A percentile compares a stretch with the other conserved stretches of the same genome.
Evolutionary conservation across 305 asterid species (phyloP).

Genomic region (Fraxinus greggii): DNA sequence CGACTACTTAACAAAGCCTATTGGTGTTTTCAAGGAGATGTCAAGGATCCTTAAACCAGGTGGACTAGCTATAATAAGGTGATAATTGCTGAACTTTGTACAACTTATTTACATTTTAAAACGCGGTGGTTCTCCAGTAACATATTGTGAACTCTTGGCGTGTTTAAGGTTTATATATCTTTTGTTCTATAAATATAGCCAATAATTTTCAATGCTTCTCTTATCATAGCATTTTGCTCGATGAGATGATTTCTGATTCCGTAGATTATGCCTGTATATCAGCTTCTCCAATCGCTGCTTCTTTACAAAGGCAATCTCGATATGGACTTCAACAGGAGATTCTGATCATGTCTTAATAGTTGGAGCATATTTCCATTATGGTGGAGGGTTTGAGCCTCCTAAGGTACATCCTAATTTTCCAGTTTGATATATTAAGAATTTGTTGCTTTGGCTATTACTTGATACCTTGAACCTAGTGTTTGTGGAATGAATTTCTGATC

Average conservation of each 20-base stretch:
- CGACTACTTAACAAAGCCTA: conserved; percentile 80
- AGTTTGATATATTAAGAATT: neutral
- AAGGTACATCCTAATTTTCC: conserved; percentile 45
- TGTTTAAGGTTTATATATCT: neutral
- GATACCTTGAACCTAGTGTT: neutral
- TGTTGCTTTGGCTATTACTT: neutral
- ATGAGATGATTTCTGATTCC: conserved; percentile 7
- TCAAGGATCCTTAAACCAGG: conserved; percentile 79
- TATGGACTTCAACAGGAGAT: conserved; percentile 97
- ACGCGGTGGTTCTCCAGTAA: neutral
- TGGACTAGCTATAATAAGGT: conserved; percentile 86
- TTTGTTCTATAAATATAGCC: conserved; percentile 3
- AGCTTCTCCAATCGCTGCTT: conserved; percentile 98
- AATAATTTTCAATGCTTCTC: neutral
- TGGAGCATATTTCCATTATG: conserved; percentile 92
- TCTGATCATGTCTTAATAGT: conserved; percentile 87
- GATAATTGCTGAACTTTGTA: conserved; percentile 15
- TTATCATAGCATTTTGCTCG: neutral
- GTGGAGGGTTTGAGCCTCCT: conserved; percentile 95
- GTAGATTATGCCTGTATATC: conserved; percentile 19
- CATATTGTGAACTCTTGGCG: neutral
- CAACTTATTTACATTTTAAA: neutral
- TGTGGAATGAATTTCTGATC: neutral
- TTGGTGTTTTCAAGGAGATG: conserved; percentile 87
- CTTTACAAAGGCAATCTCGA: conserved; percentile 91